Evolutionary conservation across 768 basidiomycete species (phyloP).

Genomic region (Macrolepiota fuliginosa): DNA sequence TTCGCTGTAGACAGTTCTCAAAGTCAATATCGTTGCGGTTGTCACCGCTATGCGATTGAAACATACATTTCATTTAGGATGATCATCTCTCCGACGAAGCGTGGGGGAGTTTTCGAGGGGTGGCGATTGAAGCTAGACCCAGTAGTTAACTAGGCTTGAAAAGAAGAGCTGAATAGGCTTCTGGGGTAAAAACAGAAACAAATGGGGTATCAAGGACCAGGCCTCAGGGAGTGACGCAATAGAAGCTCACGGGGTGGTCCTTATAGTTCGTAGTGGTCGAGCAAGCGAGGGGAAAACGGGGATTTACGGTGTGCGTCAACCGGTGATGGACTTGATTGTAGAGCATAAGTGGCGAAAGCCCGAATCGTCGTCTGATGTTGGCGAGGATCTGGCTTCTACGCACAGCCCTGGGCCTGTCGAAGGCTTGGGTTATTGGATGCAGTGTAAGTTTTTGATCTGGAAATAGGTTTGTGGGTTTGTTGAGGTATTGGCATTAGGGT

Average conservation of each 20-base stretch:
- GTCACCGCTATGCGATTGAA: not conserved
- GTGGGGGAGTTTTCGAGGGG: not conserved
- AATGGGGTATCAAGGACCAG: not conserved
- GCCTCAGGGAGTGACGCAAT: not conserved
- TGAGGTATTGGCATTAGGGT: not conserved
- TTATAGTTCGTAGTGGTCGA: not conserved
- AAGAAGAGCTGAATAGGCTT: not conserved
- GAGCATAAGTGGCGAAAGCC: not conserved
- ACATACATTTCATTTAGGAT: conserved; percentile 4
- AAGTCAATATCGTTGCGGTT: not conserved
- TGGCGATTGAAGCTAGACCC: not conserved
- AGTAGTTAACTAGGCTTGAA: not conserved
- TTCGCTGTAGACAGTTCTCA: not conserved
- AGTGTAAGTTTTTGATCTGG: not conserved
- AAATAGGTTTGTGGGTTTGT: not conserved
- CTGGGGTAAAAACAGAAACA: not conserved
- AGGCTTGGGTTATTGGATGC: not conserved
- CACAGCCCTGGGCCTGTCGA: not conserved
- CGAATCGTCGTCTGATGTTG: not conserved
- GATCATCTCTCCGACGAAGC: not conserved
- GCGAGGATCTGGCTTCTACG: not conserved
- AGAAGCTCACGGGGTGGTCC: not conserved
- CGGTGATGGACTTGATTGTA: not conserved
- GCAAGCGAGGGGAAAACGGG: not conserved
- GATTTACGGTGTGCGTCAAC: not conserved